phyloP scores from a whole-genome alignment of 2,329 filamentous ascomycete species.

The Cercospora janseana region DNA sequence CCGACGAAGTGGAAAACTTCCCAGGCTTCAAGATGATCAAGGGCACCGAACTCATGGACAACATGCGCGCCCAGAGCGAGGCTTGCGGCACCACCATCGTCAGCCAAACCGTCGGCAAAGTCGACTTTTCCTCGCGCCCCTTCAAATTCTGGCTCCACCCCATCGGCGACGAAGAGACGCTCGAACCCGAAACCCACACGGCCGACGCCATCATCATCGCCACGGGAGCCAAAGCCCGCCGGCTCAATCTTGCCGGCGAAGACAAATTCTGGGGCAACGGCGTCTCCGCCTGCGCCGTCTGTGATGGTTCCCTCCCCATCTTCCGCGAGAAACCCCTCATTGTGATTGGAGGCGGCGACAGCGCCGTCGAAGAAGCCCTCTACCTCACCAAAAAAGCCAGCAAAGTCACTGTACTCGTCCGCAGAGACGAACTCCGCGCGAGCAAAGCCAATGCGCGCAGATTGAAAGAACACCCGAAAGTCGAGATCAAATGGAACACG shows the following conservation, averaged over 20 bases:
- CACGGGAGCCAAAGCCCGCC: conserved; percentile 86
- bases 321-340: conserved; percentile 95
- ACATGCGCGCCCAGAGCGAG: conserved; percentile 88
- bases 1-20: conserved; percentile 97
- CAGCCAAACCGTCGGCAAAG: conserved; percentile 83
- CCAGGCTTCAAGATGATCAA: conserved; percentile 91
- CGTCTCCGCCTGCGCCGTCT: conserved; percentile 94
- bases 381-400: conserved; percentile 97
- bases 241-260: conserved; percentile 81
- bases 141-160: conserved; percentile 78
- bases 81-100: conserved; percentile 91
- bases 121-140: conserved; percentile 79
- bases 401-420: conserved; percentile 90
- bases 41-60: conserved; percentile 87
- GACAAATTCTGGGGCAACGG: conserved; percentile 97
- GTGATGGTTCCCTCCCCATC: conserved; percentile 94
- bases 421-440: conserved; percentile 80
- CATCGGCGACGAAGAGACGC: conserved; percentile 75
- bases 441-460: conserved; percentile 89
- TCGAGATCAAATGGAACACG: conserved; percentile 83
- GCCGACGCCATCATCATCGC: conserved; percentile 92
- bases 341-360: conserved; percentile 95
- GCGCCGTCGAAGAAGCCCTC: conserved; percentile 92
- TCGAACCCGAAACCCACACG: conserved; percentile 70
- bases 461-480: conserved; percentile 78